Base-by-base conservation (phyloP, 768 basidiomycete species). In the Crucibulum laeve region DNA sequence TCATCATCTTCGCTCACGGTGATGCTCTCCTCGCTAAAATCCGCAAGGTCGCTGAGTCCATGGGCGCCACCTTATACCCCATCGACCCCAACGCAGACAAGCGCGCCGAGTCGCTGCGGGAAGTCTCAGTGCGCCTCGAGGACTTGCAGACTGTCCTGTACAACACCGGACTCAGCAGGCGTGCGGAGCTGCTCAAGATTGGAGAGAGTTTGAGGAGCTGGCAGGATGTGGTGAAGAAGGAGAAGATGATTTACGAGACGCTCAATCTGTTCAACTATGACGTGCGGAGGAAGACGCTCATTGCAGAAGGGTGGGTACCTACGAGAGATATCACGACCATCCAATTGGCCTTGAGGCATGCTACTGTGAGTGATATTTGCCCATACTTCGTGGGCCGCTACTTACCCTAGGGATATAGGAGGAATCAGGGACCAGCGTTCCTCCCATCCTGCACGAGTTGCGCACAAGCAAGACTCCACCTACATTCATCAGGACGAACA, bases 1-100 rank as follows among this genome's bases (percentile, higher is more conserved):
- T 99, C 71, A 95, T 99, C 68, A 98, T 99, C 59, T 99, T 99
- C 55, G 96, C 96, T 0, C 94, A 99, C 53, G 96, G 96, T 14
- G 84, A 90, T 28, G 83, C 87, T 15, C 72, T 98, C 17, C 80
- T 99, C 22, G 78, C 90, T 50, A 99, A 98, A 76, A 97, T 99
- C 58, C 89, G 94, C 60, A 97, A 93, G 64, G 89, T 99, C 42
- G 88, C 94, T 21, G 95, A 97, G 66, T 95, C 92, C n/a, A 97
- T 98, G 87, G 94, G 96, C 26, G 96, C 87, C 3, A 97, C 92
- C 0, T 70, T 98, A 43, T 98, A 95, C 67, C 91, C 93, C 28
- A 96, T 99, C 59, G 95, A 98, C 61, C 72, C 92, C 26, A 93
- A 95, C 53, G 82, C 87, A 2, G 92, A 94, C 65, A 95, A 91